Evolutionary conservation across 2,329 filamentous ascomycete genomes (phyloP).

Genomic region (Grosmannia clavigera): DNA sequence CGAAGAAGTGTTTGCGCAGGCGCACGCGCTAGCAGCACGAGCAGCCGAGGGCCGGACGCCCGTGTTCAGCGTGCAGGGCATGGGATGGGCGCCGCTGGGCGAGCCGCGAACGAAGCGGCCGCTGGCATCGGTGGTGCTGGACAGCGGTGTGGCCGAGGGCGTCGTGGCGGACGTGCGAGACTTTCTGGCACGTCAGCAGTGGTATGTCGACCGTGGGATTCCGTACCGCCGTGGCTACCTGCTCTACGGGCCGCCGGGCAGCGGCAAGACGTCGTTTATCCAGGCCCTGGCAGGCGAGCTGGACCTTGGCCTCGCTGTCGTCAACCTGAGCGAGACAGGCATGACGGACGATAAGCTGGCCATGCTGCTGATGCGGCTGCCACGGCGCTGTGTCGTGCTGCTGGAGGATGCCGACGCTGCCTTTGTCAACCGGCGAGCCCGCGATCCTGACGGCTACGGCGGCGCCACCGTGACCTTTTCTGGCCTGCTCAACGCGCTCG

Average conservation of each 20-base stretch:
- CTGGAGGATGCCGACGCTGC: constrained; percentile 89
- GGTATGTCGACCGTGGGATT: constrained; percentile 92
- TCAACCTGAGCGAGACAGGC: constrained; percentile 81
- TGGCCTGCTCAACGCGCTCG: constrained; percentile 70
- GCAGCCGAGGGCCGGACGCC: constrained; percentile 85
- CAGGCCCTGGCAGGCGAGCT: constrained; percentile 87
- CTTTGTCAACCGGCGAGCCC: constrained; percentile 67
- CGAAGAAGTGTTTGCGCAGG: constrained; percentile 78
- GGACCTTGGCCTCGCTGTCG: constrained; percentile 83
- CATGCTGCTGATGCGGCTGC: constrained; percentile 73
- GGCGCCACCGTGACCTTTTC: constrained; percentile 91
- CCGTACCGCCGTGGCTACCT: constrained; percentile 85
- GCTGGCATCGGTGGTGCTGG: constrained; percentile 75
- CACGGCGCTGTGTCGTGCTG: constrained; percentile 67
- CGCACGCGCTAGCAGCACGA: constrained; percentile 65
- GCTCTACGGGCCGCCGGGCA: constrained; percentile 78
- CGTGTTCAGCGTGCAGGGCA: constrained; percentile 75
- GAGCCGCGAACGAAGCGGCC: constrained; percentile 78
- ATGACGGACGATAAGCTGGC: constrained; percentile 84
- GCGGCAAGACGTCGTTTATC: constrained; percentile 92
- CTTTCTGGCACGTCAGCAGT: constrained; percentile 65
- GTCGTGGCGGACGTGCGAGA: constrained; percentile 73
- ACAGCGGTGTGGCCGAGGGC: constrained; percentile 68
- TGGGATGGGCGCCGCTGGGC: constrained; percentile 77
- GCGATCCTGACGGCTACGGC: constrained; percentile 69